These are phyloP conservation scores for Lavandula angustifolia DNA, from an alignment of 257 asterid genomes.

Conservation along the genomic window DNA sequence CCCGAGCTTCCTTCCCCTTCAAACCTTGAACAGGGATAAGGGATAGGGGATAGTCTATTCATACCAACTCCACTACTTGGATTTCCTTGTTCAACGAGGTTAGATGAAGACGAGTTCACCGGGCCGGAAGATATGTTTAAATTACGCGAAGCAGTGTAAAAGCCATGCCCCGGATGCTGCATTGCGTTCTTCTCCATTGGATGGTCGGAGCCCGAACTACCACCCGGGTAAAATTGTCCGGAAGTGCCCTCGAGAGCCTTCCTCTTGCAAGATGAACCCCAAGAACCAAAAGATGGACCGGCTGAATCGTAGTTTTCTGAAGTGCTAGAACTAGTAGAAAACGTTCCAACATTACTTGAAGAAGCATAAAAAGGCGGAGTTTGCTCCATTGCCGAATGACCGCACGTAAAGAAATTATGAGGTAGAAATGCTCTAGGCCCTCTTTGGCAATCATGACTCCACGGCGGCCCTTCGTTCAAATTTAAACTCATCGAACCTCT, in stretches of 20 bases:
- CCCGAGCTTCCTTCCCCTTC: conserved; percentile 46
- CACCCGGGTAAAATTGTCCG: conserved; percentile 55
- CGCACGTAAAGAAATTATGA: conserved; percentile 37
- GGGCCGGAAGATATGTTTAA: conserved; percentile 39
- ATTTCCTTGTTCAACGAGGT: conserved; percentile 42
- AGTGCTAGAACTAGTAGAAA: conserved; percentile 45
- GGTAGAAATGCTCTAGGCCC: conserved; percentile 34
- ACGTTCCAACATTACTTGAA: conserved; percentile 46
- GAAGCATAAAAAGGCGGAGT: conserved; percentile 41
- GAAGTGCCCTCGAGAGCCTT: conserved; percentile 78
- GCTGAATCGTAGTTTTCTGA: conserved; percentile 48
- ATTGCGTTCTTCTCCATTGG: conserved; percentile 39
- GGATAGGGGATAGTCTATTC: conserved; percentile 37
- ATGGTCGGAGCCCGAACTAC: conserved; percentile 56
- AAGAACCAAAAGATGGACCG: conserved; percentile 51
- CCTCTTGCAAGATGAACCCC: conserved; percentile 85
- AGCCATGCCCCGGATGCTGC: conserved; percentile 45
- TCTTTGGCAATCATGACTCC: conserved; percentile 32
- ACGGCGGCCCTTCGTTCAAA: conserved; percentile 31
- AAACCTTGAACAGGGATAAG: conserved; percentile 44
- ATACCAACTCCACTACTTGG: conserved; percentile 46
- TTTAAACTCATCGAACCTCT: conserved; percentile 34
- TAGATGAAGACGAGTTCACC: conserved; percentile 34
- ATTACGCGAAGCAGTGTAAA: conserved; percentile 42
- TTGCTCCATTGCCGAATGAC: conserved; percentile 39